Conservation (phyloP, 179 eudicot species). For the Spergularia azorica region DNA sequence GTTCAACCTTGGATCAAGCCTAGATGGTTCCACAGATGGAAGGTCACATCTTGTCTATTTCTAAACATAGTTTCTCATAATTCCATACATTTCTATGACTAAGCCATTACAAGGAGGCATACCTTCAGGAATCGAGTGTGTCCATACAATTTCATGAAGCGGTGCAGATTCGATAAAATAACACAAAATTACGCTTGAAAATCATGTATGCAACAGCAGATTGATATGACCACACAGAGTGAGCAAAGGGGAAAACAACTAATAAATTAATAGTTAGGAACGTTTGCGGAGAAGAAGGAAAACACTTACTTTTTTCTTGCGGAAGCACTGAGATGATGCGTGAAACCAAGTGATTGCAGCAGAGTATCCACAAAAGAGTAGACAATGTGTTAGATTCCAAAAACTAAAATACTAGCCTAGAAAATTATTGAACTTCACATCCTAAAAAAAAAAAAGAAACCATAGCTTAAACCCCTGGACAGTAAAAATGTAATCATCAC, state of each 20-base stretch:
- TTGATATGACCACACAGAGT: neutral
- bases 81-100: too few relatives aligned
- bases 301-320: conserved; percentile 79
- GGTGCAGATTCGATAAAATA: neutral
- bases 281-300: conserved; percentile 2
- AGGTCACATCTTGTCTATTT: too few relatives aligned
- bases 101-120: too few relatives aligned
- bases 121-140: too few relatives aligned
- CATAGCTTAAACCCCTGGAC: neutral
- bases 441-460: neutral
- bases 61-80: too few relatives aligned
- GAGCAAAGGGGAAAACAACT: neutral
- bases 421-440: neutral
- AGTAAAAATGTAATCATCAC: conserved; percentile 1
- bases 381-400: conserved; percentile 11
- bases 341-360: conserved; percentile 27
- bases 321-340: conserved; percentile 63
- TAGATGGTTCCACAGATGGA: too few relatives aligned
- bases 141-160: too few relatives aligned
- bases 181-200: neutral
- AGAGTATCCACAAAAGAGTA: conserved; percentile 11
- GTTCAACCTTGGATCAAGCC: too few relatives aligned
- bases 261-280: neutral
- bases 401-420: neutral
- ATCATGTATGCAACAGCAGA: neutral